These are phyloP conservation scores for Yamadazyma sp. DNA, from an alignment of 1,139 yeast species.

Conservation along the genomic window DNA sequence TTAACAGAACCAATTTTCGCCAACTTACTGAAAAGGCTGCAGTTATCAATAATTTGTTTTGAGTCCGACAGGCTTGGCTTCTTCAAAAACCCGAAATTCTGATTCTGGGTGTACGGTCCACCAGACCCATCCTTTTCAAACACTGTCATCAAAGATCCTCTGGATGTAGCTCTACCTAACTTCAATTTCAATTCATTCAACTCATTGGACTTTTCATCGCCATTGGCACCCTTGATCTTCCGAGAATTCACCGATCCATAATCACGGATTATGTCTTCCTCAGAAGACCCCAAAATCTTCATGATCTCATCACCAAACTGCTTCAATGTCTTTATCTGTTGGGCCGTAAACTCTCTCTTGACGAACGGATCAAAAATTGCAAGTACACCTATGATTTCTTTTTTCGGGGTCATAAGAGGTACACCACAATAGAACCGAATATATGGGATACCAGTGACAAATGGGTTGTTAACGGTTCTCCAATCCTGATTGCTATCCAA, in stretches of 20 bases:
- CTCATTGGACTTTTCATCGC: constrained; percentile 20
- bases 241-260: constrained; percentile 6
- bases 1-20: constrained; percentile 42
- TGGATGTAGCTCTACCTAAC: constrained; percentile 58
- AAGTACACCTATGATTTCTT: constrained; percentile 55
- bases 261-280: constrained; percentile 15
- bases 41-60: constrained; percentile 19
- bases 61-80: constrained; percentile 21
- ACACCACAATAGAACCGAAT: constrained; percentile 65
- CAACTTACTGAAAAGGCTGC: constrained; percentile 38
- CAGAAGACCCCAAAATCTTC: constrained; percentile 38
- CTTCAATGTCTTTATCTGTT: constrained; percentile 34
- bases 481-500: constrained; percentile 66
- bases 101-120: constrained; percentile 51
- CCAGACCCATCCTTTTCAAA: constrained; percentile 66
- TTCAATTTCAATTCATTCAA: constrained; percentile 28
- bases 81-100: constrained; percentile 38
- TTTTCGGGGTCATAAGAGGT: constrained; percentile 44
- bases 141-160: constrained; percentile 36
- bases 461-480: constrained; percentile 61
- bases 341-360: constrained; percentile 36
- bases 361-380: constrained; percentile 57
- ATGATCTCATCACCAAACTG: constrained; percentile 44
- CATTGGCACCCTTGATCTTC: constrained; percentile 3
- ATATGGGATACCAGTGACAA: constrained; percentile 60